Evolutionary conservation across 2,329 filamentous ascomycete species (phyloP).

Genomic region (Falciphora oryzae): DNA sequence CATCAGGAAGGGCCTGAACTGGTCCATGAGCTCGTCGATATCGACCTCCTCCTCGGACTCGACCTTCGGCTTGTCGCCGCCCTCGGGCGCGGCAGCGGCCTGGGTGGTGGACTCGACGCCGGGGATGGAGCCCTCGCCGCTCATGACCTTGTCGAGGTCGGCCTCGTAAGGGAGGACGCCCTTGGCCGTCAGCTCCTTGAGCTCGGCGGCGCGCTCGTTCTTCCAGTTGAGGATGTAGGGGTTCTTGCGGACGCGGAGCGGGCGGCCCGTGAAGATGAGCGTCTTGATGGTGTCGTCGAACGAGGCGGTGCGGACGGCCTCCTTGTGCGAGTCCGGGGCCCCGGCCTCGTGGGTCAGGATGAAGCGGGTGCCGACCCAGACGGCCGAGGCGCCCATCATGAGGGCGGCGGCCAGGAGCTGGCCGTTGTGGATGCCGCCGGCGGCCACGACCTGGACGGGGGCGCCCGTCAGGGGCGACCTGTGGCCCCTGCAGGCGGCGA

Average conservation of each 20-base stretch:
- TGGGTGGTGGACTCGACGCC: constrained; percentile 61
- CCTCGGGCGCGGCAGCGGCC: constrained; percentile 51
- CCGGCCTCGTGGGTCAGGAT: constrained; percentile 91
- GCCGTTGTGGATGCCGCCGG: constrained; percentile 90
- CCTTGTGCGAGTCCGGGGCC: constrained; percentile 88
- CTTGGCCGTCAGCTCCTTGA: constrained; percentile 85
- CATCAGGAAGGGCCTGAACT: constrained; percentile 89
- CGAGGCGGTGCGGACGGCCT: constrained; percentile 83
- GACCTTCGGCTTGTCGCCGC: constrained; percentile 59
- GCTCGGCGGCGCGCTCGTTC: constrained; percentile 80
- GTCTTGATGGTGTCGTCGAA: constrained; percentile 97
- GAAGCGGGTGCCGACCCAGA: constrained; percentile 97
- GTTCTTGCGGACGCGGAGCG: constrained; percentile 89
- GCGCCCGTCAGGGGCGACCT: constrained; percentile 82
- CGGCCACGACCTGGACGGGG: constrained; percentile 87
- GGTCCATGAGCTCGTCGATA: constrained; percentile 84
- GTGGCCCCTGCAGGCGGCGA: constrained; percentile 70
- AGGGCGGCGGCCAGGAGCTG: constrained; percentile 83
- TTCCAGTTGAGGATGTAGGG: constrained; percentile 96
- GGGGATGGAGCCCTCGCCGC: constrained; percentile 57
- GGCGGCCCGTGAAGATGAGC: constrained; percentile 96
- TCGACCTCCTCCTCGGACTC: constrained; percentile 51
- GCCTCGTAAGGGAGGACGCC: constrained; percentile 90
- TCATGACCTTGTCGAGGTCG: constrained; percentile 77
- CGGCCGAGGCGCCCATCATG: constrained; percentile 85